A percentile compares a stretch with the other conserved stretches of the same genome.
phyloP scores from a whole-genome alignment of 164 flowering plant genomes.

The Litsea cubeba region DNA sequence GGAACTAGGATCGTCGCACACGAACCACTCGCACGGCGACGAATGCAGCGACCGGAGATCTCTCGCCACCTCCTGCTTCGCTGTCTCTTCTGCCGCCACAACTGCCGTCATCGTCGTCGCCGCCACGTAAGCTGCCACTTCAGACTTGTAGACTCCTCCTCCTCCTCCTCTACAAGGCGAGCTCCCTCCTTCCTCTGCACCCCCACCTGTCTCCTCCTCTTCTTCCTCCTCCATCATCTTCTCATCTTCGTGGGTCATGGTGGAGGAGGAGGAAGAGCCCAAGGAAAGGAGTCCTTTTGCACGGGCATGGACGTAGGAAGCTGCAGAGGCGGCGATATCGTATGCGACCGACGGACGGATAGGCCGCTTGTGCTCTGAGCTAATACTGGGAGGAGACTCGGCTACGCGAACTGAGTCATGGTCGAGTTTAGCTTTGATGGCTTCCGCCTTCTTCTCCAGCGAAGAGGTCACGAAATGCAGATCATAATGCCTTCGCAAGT shows the following conservation, averaged over 20 bases:
- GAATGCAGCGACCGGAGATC: conserved; percentile 78
- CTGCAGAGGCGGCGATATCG: conserved; percentile 84
- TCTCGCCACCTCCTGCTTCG: conserved; percentile 66
- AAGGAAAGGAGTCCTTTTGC: conserved; percentile 33
- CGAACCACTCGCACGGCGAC: conserved; percentile 92
- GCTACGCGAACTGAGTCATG: conserved; percentile 34
- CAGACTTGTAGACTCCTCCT: conserved; percentile 39
- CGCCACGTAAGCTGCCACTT: conserved; percentile 69
- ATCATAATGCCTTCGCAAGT: conserved; percentile 44
- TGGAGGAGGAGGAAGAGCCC: conserved; percentile 13
- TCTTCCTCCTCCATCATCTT: conserved; percentile 8
- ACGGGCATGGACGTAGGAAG: conserved; percentile 58
- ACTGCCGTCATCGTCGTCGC: conserved; percentile 89
- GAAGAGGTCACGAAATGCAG: conserved; percentile 78
- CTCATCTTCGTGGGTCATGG: conserved; percentile 16
- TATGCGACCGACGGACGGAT: conserved; percentile 51
- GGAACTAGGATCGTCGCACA: conserved; percentile 67
- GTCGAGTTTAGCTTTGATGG: conserved; percentile 47
- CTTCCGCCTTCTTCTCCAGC: conserved; percentile 73
- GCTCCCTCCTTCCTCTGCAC: conserved; percentile 21
- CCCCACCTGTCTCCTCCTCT: conserved; percentile 2
- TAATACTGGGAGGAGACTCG: conserved; percentile 10
- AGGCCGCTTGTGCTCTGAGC: conserved; percentile 23
- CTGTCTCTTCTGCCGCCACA: conserved; percentile 77
- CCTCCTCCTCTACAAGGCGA: conserved; percentile 24